Conservation (phyloP, 768 basidiomycete species). For the Calocybe indica region DNA sequence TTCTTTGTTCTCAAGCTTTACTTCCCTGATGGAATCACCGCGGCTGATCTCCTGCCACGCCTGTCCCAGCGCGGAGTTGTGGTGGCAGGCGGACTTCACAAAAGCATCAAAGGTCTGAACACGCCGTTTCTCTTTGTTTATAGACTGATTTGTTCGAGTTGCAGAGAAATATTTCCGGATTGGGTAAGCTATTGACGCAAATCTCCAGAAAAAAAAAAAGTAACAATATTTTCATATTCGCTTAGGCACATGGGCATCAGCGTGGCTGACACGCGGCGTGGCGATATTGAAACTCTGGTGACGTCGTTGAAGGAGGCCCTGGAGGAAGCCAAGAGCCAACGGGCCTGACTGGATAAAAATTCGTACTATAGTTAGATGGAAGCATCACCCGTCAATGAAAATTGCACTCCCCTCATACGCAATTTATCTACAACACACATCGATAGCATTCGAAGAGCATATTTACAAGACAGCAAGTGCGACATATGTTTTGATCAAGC, state of each 20-base stretch:
- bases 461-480: neutral
- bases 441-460: neutral
- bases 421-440: neutral
- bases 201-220: too few species aligned
- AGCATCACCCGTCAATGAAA: too few species aligned
- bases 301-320: conserved; percentile 57
- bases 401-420: neutral
- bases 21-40: conserved; percentile 76
- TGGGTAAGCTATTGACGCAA: conserved; percentile 34
- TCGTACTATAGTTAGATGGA: neutral
- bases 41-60: conserved; percentile 71
- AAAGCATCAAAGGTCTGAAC: conserved; percentile 67
- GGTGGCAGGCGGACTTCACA: conserved; percentile 85
- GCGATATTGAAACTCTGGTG: conserved; percentile 72
- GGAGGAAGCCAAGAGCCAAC: conserved; percentile 29
- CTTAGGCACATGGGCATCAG: conserved; percentile 84
- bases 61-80: conserved; percentile 69
- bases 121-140: neutral
- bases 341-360: conserved; percentile 8
- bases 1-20: conserved; percentile 42
- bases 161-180: conserved; percentile 88
- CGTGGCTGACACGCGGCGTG: conserved; percentile 63
- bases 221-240: too few species aligned
- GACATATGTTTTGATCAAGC: neutral
- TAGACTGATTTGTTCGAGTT: neutral